phyloP scores from a whole-genome alignment of 2,329 filamentous ascomycete genomes.

The Calonectria pseudoturangicola region DNA sequence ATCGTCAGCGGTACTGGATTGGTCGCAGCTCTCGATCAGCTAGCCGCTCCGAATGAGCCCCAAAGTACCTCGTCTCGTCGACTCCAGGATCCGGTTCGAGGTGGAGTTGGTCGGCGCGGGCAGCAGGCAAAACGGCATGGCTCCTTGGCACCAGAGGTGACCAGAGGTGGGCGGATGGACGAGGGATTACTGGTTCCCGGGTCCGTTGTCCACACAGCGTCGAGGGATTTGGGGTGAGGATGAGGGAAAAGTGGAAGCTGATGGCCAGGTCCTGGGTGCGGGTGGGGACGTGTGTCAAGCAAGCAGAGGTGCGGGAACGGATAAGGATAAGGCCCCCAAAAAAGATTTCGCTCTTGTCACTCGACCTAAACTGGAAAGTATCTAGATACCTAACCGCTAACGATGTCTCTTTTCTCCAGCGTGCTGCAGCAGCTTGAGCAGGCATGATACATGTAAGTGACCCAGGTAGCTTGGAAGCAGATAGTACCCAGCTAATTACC shows the following conservation, averaged over 20 bases:
- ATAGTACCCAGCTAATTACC: slow-evolving; percentile 22
- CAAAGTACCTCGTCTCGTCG: slow-evolving; percentile 19
- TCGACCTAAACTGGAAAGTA: slow-evolving; percentile 32
- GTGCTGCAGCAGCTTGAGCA: slow-evolving; percentile 10
- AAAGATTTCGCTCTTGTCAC: slow-evolving; percentile 38
- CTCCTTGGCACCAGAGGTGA: slow-evolving; percentile 35
- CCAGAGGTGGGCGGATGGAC: slow-evolving; percentile 30
- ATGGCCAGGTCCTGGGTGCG: background rate
- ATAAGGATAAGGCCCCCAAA: slow-evolving; percentile 40
- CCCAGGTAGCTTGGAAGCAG: slow-evolving; percentile 17
- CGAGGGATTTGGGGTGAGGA: slow-evolving; percentile 30
- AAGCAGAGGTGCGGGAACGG: slow-evolving; percentile 36
- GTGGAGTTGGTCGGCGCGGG: slow-evolving; percentile 20
- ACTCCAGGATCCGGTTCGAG: slow-evolving; percentile 16
- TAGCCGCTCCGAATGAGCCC: slow-evolving; percentile 32
- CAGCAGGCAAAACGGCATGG: slow-evolving; percentile 17
- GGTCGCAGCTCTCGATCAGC: slow-evolving; percentile 15
- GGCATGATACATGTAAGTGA: slow-evolving; percentile 21
- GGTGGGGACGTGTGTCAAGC: slow-evolving; percentile 29
- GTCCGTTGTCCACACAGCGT: slow-evolving; percentile 9
- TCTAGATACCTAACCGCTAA: slow-evolving; percentile 21
- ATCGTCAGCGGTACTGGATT: slow-evolving; percentile 36
- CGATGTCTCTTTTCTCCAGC: slow-evolving; percentile 29
- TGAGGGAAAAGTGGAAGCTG: slow-evolving; percentile 27
- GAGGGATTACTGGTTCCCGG: slow-evolving; percentile 23